Evolutionary conservation across 2,329 filamentous ascomycete genomes (phyloP).

Genomic region (Scytalidium sp.): DNA sequence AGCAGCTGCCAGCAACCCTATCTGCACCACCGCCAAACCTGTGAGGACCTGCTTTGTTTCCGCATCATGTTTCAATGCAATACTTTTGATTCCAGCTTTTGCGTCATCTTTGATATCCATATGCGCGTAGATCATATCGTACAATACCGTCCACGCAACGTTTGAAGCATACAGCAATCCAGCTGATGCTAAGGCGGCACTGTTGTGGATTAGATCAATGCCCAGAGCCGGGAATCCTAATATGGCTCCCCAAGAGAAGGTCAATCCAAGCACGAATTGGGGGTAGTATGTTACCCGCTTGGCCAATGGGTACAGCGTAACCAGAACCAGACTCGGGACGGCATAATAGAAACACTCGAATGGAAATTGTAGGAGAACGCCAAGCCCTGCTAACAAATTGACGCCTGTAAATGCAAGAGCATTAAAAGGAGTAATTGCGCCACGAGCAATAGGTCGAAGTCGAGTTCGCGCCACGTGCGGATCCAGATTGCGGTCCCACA

Average conservation of each 20-base stretch:
- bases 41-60: conserved; percentile 71
- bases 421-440: conserved; percentile 70
- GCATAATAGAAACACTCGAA: conserved; percentile 72
- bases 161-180: conserved; percentile 73
- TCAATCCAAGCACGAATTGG: conserved; percentile 77
- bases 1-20: conserved; percentile 66
- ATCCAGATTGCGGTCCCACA: conserved; percentile 87
- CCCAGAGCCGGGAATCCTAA: conserved; percentile 85
- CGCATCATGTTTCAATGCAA: conserved; percentile 28
- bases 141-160: conserved; percentile 81
- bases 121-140: conserved; percentile 92
- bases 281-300: conserved; percentile 88
- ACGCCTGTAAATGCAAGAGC: conserved; percentile 71
- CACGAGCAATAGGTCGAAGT: conserved; percentile 75
- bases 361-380: conserved; percentile 74
- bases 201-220: conserved; percentile 66
- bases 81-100: conserved; percentile 65
- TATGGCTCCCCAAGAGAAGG: conserved; percentile 86
- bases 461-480: conserved; percentile 74
- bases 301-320: conserved; percentile 75
- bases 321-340: conserved; percentile 70
- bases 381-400: conserved; percentile 72
- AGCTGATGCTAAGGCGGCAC: conserved; percentile 61
- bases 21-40: conserved; percentile 66
- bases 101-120: conserved; percentile 87